Percentiles rank a stretch among this genome's conserved stretches.
Evolutionary conservation across 208 protist genomes (phyloP).

Genomic region (Leishmania lainsoni): DNA sequence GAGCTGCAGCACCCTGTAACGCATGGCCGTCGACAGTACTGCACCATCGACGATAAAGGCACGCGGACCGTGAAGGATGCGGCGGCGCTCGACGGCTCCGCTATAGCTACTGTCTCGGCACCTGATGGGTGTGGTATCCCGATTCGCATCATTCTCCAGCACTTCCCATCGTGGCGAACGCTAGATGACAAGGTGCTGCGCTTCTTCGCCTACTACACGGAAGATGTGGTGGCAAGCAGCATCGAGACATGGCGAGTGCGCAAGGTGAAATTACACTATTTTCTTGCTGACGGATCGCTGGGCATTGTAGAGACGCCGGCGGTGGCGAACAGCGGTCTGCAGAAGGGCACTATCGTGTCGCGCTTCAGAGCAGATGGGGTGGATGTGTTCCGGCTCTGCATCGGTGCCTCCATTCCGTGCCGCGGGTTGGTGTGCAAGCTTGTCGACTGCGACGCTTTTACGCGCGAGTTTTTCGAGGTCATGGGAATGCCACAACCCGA

Average conservation of each 20-base stretch:
- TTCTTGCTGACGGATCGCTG: slow-evolving; percentile 94
- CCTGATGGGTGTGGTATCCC: slow-evolving; percentile 66
- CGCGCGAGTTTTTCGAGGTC: slow-evolving; percentile 88
- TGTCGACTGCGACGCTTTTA: slow-evolving; percentile 95
- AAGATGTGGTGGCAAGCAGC: slow-evolving; percentile 91
- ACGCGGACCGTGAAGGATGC: slow-evolving; percentile 44
- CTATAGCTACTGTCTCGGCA: not conserved
- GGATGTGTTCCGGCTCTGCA: slow-evolving; percentile 74
- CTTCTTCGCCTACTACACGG: slow-evolving; percentile 96
- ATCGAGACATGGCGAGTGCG: slow-evolving; percentile 90
- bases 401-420: slow-evolving; percentile 82
- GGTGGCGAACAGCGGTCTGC: slow-evolving; percentile 93
- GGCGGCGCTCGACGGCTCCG: not conserved
- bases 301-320: slow-evolving; percentile 91
- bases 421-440: slow-evolving; percentile 92
- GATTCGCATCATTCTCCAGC: slow-evolving; percentile 63
- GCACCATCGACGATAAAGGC: slow-evolving; percentile 55
- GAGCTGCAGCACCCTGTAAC: slow-evolving; percentile 67
- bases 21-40: slow-evolving; percentile 50
- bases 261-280: slow-evolving; percentile 93
- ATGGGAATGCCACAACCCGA: slow-evolving; percentile 79
- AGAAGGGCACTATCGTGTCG: slow-evolving; percentile 87
- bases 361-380: slow-evolving; percentile 79
- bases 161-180: slow-evolving; percentile 87
- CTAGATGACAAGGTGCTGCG: slow-evolving; percentile 95